Percentiles rank a stretch among this genome's conserved stretches.
Evolutionary conservation across 2,329 filamentous ascomycete species (phyloP).

Genomic region (Macrophomina pseudophaseolina): DNA sequence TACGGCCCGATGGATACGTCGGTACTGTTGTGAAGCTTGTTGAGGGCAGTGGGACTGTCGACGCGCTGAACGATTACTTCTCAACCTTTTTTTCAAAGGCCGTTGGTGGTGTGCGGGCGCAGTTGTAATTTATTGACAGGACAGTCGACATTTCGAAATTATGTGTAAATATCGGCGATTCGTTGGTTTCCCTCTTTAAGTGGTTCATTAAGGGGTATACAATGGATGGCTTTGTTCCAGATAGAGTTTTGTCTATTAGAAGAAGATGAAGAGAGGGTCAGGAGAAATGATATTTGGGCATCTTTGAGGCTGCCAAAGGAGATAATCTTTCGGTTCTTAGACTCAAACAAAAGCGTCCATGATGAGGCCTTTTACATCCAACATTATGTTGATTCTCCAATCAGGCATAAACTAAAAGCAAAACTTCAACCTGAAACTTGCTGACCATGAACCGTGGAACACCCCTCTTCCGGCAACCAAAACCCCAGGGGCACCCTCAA

Average conservation of each 20-base stretch:
- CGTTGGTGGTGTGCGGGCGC: conserved; percentile 45
- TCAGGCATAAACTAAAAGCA: no score
- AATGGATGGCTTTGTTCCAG: background rate
- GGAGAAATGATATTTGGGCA: background rate
- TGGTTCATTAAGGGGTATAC: background rate
- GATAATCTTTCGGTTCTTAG: no score
- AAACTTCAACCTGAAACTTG: no score
- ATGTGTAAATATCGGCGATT: background rate
- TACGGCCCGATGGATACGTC: conserved; percentile 86
- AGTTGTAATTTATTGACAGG: conserved; percentile 24
- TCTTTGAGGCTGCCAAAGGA: no score
- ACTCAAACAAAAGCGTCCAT: no score
- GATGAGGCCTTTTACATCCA: no score
- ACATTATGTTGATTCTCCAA: no score
- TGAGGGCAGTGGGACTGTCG: conserved; percentile 78
- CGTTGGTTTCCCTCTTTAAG: background rate
- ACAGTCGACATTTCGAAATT: no score
- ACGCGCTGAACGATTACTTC: conserved; percentile 87
- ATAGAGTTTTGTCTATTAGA: conserved; percentile 27
- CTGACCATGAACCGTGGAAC: no score
- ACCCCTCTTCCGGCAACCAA: no score
- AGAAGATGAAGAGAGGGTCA: conserved; percentile 27
- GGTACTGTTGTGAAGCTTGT: conserved; percentile 74
- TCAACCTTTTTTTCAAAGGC: conserved; percentile 71
- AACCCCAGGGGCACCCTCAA: no score